These are phyloP conservation scores for Mycena albidolilacea DNA, from an alignment of 768 basidiomycete genomes.

Conservation along the genomic window DNA sequence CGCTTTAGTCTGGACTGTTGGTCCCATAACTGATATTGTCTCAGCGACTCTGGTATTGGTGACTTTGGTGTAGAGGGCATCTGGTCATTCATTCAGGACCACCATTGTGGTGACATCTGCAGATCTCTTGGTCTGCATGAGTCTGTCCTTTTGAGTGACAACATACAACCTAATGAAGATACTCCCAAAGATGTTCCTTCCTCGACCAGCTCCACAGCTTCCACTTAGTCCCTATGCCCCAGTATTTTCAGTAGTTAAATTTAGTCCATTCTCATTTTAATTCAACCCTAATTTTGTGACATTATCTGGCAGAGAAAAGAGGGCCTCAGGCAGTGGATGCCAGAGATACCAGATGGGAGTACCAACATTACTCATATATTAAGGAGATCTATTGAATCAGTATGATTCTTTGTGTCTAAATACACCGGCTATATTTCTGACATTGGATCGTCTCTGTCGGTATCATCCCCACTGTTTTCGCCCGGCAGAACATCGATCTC, in stretches of 20 bases:
- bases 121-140: conserved; percentile 4
- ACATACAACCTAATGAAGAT: not conserved
- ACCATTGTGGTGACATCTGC: not conserved
- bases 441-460: conserved; percentile 5
- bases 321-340: too few relatives aligned
- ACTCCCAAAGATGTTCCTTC: not conserved
- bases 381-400: not conserved
- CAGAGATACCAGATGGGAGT: too few relatives aligned
- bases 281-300: too few relatives aligned
- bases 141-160: not conserved
- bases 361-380: too few relatives aligned
- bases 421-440: conserved; percentile 8
- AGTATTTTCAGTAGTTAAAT: too few relatives aligned
- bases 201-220: too few relatives aligned
- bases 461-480: conserved; percentile 1
- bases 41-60: not conserved
- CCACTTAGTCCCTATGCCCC: too few relatives aligned
- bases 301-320: too few relatives aligned
- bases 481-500: not conserved
- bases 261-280: too few relatives aligned
- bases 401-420: conserved; percentile 3
- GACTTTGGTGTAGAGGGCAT: not conserved
- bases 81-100: not conserved
- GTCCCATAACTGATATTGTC: not conserved
- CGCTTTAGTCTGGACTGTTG: not conserved